A percentile compares a stretch with the other conserved stretches of the same genome.
Conservation (phyloP, 805 yeast genomes). For the Candida saitoana region DNA sequence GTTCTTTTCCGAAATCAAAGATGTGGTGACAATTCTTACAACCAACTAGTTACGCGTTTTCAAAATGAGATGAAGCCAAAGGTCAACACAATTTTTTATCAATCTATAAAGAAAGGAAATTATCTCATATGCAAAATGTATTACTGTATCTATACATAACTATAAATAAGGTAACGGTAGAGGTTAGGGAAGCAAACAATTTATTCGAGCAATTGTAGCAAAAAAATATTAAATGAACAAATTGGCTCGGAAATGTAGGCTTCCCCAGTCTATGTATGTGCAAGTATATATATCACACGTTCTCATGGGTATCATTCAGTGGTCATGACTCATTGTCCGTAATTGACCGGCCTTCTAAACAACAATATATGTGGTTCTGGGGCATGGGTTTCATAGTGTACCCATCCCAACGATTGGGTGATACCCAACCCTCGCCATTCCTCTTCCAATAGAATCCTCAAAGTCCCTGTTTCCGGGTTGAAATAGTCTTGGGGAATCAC, state of each 20-base stretch:
- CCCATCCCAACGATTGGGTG: constrained; percentile 97
- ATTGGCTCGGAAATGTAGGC: too few species aligned
- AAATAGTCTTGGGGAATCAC: constrained; percentile 93
- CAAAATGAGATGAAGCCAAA: background rate
- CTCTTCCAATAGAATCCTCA: constrained; percentile 85
- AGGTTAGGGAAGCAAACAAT: too few species aligned
- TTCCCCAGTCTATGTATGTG: too few species aligned
- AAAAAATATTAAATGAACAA: too few species aligned
- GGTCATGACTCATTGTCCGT: constrained; percentile 31
- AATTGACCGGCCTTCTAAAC: constrained; percentile 64
- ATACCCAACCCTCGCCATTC: constrained; percentile 99
- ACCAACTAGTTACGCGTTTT: background rate
- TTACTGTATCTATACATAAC: background rate
- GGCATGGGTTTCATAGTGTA: constrained; percentile 93
- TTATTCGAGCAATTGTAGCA: too few species aligned
- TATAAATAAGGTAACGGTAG: background rate
- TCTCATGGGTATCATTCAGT: background rate
- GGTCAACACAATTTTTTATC: too few species aligned
- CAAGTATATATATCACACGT: background rate
- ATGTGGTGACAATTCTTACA: background rate
- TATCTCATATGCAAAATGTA: background rate
- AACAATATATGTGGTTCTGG: constrained; percentile 97
- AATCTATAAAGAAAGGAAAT: too few species aligned
- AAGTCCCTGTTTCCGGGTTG: constrained; percentile 88
- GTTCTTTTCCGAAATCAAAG: background rate